Evolutionary conservation across 1,139 yeast species (phyloP), one percentile per base, ranked within the genome.

Genomic region (Candida albicans): DNA sequence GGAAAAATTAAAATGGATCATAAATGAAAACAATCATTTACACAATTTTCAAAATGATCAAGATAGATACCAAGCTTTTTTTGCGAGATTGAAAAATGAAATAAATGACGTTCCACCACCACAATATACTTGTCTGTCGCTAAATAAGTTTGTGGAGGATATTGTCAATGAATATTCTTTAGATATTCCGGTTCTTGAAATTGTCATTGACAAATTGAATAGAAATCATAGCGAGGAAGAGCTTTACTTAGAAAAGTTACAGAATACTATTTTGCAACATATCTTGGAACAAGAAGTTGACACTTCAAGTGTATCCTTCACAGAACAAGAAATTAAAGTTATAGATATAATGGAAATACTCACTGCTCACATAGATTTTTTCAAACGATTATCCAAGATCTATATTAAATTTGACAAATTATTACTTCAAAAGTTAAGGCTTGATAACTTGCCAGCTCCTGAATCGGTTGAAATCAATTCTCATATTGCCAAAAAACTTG

Each of bases 281-380:
- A 41, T 41, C 7, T 10, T 33, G 10, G 38, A 35, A 27, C 26
- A 30, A 4, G 44, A 41, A 15, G 32, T 14, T 22, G 38, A 34
- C 26, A 41, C 44, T n/a, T 33, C 38, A 8, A 27, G 38, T 27
- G 11, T 31, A 13, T 41, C 44, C 11, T 41, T 41, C 15, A 35
- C 37, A 9, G 44, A 41, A 10, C 10, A 27, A 13, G 40, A 41
- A 25, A 18, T 33, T 24, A 35, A 33, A 25, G n/a, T 37, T 12
- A 28, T 41, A 22, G 44, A 41, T 8, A 13, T 41, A 12, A 36
- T 36, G 36, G 44, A 41, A 37, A 12, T 13, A 11, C 27, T 41
- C 11, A 41, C 40, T 7, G 44, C 38, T 18, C 44, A 41, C 18
- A 36, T 41, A 13, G 44, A 41, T 29, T 41, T 41, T 26, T 25